phyloP scores from a whole-genome alignment of 306 rosid species.

The Canavalia ensiformis region DNA sequence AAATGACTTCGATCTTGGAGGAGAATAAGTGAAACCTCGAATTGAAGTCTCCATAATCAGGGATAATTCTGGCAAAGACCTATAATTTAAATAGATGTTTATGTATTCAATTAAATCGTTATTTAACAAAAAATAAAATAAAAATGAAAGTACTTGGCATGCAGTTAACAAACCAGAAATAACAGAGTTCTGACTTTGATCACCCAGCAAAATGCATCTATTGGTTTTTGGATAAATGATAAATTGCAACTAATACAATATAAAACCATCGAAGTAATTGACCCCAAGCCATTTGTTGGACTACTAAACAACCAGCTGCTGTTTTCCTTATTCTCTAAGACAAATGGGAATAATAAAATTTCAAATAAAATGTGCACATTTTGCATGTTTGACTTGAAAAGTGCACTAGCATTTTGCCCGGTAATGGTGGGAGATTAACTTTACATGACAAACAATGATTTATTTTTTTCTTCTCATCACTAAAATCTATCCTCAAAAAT shows the following conservation, averaged over 20 bases:
- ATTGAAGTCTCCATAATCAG: conserved; percentile 70
- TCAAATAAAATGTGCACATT: not conserved
- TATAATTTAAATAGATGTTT: conserved; percentile 44
- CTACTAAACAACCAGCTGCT: not conserved
- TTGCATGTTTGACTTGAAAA: conserved; percentile 7
- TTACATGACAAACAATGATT: not conserved
- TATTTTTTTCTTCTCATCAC: not conserved
- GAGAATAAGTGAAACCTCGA: conserved; percentile 73
- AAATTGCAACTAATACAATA: conserved; percentile 6
- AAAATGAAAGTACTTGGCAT: not conserved
- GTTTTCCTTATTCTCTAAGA: not conserved
- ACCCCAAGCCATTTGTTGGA: not conserved
- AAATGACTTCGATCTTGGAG: conserved; percentile 62
- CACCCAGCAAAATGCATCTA: conserved; percentile 23
- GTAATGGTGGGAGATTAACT: not conserved
- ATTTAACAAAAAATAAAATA: too few relatives aligned
- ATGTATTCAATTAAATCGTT: conserved; percentile 2
- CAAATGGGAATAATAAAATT: not conserved
- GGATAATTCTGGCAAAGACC: conserved; percentile 91
- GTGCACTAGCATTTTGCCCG: not conserved
- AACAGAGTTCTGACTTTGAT: conserved; percentile 25
- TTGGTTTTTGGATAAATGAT: conserved; percentile 3
- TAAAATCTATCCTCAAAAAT: not conserved
- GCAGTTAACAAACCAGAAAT: conserved; percentile 21
- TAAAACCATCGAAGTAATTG: not conserved